Evolutionary conservation across 116 monocot species (phyloP), one percentile per base, ranked within the genome.

Genomic region (Posidonia oceanica): DNA sequence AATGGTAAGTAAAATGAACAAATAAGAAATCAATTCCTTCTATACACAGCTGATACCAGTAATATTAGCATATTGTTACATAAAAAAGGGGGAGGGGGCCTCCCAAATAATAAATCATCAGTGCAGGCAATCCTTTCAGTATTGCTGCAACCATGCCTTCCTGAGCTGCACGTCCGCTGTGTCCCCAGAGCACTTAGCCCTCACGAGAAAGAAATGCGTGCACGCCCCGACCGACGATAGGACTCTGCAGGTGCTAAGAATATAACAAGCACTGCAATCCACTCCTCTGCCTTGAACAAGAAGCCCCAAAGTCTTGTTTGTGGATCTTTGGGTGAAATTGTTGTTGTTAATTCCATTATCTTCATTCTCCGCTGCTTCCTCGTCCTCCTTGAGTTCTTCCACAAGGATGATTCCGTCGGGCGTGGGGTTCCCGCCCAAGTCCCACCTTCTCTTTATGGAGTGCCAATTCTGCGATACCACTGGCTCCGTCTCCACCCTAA

Each of bases 171-270:
- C 48, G 2, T 79, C 80, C 6, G 72, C 63, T 4, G 83, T 52
- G 11, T 96, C 96, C 0, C 88, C 91, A 21, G 85, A 96, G 80
- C 96, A 91, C 62, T 91, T 69, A 18, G 91, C 91, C 68, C 74
- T 82, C 10, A 80, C 85, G 69, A 96, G 74, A 83, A 78, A 85
- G 83, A 91, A 96, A 59, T 96, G 96, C 4, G 96, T 96, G 80
- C 88, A 84, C 56, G 81, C 76, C 0, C 96, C 91, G 4, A 64
- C 63, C 0, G 84, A 53, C 14, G 88, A 88, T 38, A 53, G 58
- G 7, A 91, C 89, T 14, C 87, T 69, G 72, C 80, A 85, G 1
- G 96, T 96, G 64, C 83, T 71, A 16, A 96, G 86, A 6, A 96
- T 77, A 70, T 91, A 96, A 75, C 91, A 96, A 0, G 86, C 73